phyloP scores from a whole-genome alignment of 371 early-diverging fungal species.

The Mortierella sp. region DNA sequence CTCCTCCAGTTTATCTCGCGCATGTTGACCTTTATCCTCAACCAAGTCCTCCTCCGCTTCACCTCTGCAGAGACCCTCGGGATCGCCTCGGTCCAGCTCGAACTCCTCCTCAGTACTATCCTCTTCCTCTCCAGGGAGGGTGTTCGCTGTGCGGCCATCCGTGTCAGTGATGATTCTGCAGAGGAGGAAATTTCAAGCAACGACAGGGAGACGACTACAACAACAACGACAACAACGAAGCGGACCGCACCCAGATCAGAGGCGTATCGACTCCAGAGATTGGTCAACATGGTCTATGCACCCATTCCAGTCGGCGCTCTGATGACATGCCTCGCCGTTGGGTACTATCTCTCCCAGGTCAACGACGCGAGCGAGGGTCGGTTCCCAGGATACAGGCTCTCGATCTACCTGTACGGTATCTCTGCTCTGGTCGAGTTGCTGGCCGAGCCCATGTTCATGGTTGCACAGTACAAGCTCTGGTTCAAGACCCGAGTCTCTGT shows the following conservation, averaged over 20 bases:
- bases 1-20: slow-evolving; percentile 85
- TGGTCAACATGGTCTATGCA: slow-evolving; percentile 84
- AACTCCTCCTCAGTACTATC: slow-evolving; percentile 87
- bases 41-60: slow-evolving; percentile 81
- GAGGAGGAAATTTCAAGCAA: not conserved
- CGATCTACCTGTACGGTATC: slow-evolving; percentile 74
- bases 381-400: slow-evolving; percentile 63
- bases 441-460: slow-evolving; percentile 88
- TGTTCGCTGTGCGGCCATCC: slow-evolving; percentile 82
- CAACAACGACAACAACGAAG: not conserved
- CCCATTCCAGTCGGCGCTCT: slow-evolving; percentile 75
- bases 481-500: slow-evolving; percentile 83
- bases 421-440: slow-evolving; percentile 83
- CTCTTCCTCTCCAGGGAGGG: slow-evolving; percentile 94
- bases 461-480: slow-evolving; percentile 77
- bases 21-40: slow-evolving; percentile 82
- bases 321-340: slow-evolving; percentile 64
- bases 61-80: slow-evolving; percentile 83
- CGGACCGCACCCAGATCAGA: slow-evolving; percentile 22
- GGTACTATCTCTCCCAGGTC: slow-evolving; percentile 65
- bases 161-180: slow-evolving; percentile 50
- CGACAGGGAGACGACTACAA: not conserved
- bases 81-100: slow-evolving; percentile 87
- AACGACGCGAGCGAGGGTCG: slow-evolving; percentile 40
- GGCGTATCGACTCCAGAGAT: slow-evolving; percentile 61